phyloP scores from a whole-genome alignment of 768 basidiomycete genomes.

The Ramaria sp. region DNA sequence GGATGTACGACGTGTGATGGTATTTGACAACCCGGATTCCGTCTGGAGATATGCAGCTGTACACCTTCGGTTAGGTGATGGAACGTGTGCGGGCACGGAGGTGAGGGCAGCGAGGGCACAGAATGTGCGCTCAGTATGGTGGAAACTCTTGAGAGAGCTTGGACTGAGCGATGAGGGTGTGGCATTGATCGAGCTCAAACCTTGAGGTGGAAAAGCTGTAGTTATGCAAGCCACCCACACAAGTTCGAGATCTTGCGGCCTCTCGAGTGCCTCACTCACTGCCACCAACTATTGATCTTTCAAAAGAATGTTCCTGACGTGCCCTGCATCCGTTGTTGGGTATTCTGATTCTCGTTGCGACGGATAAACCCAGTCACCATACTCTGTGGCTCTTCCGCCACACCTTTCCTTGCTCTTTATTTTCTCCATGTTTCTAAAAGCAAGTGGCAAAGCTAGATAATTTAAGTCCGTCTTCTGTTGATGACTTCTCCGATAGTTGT shows the following conservation, averaged over 20 bases:
- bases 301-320: conserved; percentile 18
- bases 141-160: conserved; percentile 41
- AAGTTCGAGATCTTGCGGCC: conserved; percentile 17
- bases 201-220: conserved; percentile 8
- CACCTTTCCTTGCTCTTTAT: conserved; percentile 50
- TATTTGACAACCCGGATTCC: conserved; percentile 40
- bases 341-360: conserved; percentile 54
- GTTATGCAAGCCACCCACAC: conserved; percentile 5
- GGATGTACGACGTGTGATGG: conserved; percentile 44
- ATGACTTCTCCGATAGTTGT: conserved; percentile 27
- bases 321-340: conserved; percentile 29
- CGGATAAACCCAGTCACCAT: conserved; percentile 39
- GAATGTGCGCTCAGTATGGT: conserved; percentile 44
- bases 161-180: conserved; percentile 28
- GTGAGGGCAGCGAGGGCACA: conserved; percentile 23
- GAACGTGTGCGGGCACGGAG: conserved; percentile 34
- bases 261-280: conserved; percentile 17
- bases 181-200: conserved; percentile 18
- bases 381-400: conserved; percentile 32
- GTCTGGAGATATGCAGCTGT: conserved; percentile 39
- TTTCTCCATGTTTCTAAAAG: conserved; percentile 39
- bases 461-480: not conserved
- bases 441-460: not conserved
- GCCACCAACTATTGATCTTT: conserved; percentile 7
- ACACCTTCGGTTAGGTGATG: conserved; percentile 67